Evolutionary conservation across 2,329 filamentous ascomycete genomes (phyloP), one percentile per base, ranked within the genome.

Genomic region (Phaeosphaeria sp.): DNA sequence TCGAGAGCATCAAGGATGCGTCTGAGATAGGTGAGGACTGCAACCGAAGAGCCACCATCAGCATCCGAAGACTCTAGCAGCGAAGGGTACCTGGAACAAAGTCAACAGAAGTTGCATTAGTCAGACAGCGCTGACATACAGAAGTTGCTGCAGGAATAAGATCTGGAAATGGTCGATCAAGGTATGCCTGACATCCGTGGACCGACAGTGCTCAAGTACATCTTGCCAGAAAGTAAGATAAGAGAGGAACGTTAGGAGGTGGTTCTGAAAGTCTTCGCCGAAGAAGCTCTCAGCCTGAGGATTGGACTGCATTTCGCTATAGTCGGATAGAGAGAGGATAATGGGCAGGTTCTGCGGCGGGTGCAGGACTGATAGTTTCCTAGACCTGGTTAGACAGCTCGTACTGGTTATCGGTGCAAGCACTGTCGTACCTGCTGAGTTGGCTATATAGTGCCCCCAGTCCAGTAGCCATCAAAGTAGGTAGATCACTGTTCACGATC

Each of bases 211-310:
- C 75, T 98, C 95, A 59, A 99, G 82, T 33, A 97, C 93, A 76
- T 99, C 95, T 79, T 99, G 95, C 95, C 95, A 99, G 73, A 99
- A 99, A 6, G 96, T 83, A 49, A 99, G 84, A 73, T 98, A 96
- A 0, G 95, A 97, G 43, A 99, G 83, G 71, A 99, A 99, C 0
- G 93, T 96, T 54, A 94, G 89, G 71, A 98, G 86, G 68, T 97
- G 92, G n/a, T 88, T 85, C 69, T 92, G 90, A 62, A 96, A 93
- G 58, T 92, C 87, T 0, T 85, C 81, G 2, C 89, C 88, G 73
- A 90, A 89, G 49, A 92, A 89, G 78, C 87, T 88, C 68, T 92
- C 87, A 64, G 93, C 86, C 68, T 76, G 67, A 18, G 88, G 84
- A 64, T 87, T 87, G 1, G 87, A 83, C n/a, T 84, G 81, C 33